Percentiles rank a stretch among this genome's conserved stretches.
Evolutionary conservation across 2,329 filamentous ascomycete species (phyloP).

Genomic region (Akanthomyces lecanii): DNA sequence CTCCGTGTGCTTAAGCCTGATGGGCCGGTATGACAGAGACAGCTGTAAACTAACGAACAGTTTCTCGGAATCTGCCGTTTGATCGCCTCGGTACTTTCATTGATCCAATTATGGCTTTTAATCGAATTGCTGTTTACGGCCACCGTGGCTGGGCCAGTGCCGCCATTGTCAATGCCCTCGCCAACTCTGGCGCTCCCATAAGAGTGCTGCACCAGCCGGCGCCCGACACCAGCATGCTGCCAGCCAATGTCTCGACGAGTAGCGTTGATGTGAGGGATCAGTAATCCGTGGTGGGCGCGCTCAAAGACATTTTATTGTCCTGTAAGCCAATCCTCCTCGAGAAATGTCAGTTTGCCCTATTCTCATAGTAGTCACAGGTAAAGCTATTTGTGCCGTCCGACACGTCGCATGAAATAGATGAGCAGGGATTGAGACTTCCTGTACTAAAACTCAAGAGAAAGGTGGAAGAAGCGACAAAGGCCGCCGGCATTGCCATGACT

Average conservation of each 20-base stretch:
- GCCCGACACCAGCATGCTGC: background rate
- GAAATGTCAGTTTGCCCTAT: background rate
- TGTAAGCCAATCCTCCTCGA: background rate
- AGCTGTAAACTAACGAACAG: too few species aligned
- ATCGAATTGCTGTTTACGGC: slow-evolving; percentile 7
- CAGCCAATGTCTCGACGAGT: background rate
- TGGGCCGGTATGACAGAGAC: too few species aligned
- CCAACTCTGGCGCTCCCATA: background rate
- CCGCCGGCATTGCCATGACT: background rate
- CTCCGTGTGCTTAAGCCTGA: too few species aligned
- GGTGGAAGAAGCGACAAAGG: background rate
- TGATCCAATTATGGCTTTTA: background rate
- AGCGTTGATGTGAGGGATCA: background rate
- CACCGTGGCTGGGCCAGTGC: background rate
- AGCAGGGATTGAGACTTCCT: background rate
- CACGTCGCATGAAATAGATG: slow-evolving; percentile 2
- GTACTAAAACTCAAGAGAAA: background rate
- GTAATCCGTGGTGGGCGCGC: background rate
- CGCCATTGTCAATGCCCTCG: background rate
- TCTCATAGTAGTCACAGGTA: background rate
- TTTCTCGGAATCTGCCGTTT: too few species aligned
- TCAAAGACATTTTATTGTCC: background rate
- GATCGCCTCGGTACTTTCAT: too few species aligned
- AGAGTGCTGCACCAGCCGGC: background rate
- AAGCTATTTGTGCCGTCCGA: slow-evolving; percentile 6